Percentiles rank a stretch among this genome's conserved stretches.
Evolutionary conservation across 2,329 filamentous ascomycete genomes (phyloP).

Genomic region (Stachybotrys elegans): DNA sequence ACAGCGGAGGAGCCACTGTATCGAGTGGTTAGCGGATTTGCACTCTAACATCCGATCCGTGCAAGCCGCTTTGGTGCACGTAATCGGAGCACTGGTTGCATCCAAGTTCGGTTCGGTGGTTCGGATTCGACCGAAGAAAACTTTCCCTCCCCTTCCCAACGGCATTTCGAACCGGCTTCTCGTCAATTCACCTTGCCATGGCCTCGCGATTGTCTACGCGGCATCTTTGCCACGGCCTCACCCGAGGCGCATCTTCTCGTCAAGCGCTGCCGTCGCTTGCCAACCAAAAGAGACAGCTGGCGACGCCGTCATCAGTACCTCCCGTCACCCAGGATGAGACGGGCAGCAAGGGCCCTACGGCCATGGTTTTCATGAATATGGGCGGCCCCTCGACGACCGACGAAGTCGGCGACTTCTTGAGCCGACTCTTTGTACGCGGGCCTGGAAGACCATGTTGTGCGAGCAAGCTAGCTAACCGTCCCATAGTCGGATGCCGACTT

Average conservation of each 20-base stretch:
- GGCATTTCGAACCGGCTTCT: no score
- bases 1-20: no score
- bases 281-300: constrained; percentile 26
- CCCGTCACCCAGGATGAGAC: constrained; percentile 76
- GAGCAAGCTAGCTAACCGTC: no score
- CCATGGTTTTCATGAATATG: constrained; percentile 99
- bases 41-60: no score
- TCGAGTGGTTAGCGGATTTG: no score
- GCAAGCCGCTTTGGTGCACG: no score
- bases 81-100: no score
- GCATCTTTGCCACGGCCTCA: constrained; percentile 21
- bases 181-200: constrained; percentile 16
- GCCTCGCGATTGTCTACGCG: constrained; percentile 23
- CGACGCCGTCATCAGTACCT: constrained; percentile 46
- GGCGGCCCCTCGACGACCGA: constrained; percentile 84
- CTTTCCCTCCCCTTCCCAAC: no score
- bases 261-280: constrained; percentile 23
- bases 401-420: constrained; percentile 87
- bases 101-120: no score
- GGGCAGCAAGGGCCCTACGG: constrained; percentile 74
- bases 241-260: constrained; percentile 18
- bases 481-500: constrained; percentile 81
- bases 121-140: no score
- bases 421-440: constrained; percentile 84
- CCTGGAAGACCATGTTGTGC: no score